A percentile compares a stretch with the other conserved stretches of the same genome.
Conservation (phyloP, 1,139 yeast species). For the Insectozyma bohioensis region DNA sequence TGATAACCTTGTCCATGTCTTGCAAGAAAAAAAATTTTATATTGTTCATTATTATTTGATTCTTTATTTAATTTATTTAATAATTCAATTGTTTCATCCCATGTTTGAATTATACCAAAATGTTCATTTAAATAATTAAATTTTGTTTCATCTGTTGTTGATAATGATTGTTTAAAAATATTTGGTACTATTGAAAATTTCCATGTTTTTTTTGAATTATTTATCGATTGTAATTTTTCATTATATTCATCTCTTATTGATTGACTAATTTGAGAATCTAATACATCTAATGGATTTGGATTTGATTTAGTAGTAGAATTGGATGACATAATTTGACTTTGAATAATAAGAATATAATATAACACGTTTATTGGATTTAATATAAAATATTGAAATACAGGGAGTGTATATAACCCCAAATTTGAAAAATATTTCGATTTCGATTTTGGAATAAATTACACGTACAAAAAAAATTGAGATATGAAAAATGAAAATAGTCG, state of each 20-base stretch:
- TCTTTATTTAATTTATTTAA: conserved; percentile 29
- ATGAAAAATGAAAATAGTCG: no score
- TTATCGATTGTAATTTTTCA: conserved; percentile 15
- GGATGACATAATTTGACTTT: no score
- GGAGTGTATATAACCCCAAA: no score
- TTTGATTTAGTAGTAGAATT: conserved; percentile 7
- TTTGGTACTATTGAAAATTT: conserved; percentile 37
- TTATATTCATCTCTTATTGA: conserved; percentile 18
- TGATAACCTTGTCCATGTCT: conserved; percentile 51
- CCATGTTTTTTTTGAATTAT: conserved; percentile 23
- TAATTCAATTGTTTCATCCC: conserved; percentile 30
- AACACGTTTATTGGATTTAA: no score
- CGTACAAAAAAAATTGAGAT: no score
- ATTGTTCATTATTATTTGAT: conserved; percentile 23
- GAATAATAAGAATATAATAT: no score
- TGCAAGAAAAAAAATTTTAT: conserved; percentile 42
- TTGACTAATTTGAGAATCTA: conserved; percentile 14
- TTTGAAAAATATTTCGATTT: no score
- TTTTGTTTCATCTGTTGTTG: conserved; percentile 35
- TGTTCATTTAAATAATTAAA: conserved; percentile 41
- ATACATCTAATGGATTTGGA: conserved; percentile 15
- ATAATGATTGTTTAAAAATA: conserved; percentile 37
- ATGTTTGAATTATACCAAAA: conserved; percentile 35
- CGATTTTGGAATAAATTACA: no score
- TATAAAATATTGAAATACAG: no score